Evolutionary conservation across 805 yeast species (phyloP).

Genomic region (Debaryomyces hansenii): DNA sequence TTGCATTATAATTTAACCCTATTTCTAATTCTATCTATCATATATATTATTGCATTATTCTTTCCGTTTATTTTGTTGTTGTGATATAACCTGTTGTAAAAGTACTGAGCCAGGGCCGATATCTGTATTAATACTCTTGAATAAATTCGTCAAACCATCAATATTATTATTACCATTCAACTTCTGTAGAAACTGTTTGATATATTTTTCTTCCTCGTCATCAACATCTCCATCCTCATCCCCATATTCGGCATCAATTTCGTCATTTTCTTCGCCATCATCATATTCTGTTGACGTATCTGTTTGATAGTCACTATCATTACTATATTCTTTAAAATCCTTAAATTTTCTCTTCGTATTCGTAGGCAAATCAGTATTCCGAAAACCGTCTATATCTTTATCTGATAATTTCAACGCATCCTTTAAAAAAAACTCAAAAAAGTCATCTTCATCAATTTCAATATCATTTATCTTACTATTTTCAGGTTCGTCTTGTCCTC

Average conservation of each 20-base stretch:
- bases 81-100: constrained; percentile 6
- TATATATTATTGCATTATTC: background rate
- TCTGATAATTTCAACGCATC: constrained; percentile 6
- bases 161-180: background rate
- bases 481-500: constrained; percentile 10
- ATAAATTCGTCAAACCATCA: constrained; percentile 3
- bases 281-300: constrained; percentile 10
- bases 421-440: constrained; percentile 45
- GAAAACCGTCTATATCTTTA: background rate
- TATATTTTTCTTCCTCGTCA: constrained; percentile 5
- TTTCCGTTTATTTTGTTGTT: background rate
- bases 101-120: constrained; percentile 8
- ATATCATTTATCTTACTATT: constrained; percentile 19
- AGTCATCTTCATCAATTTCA: constrained; percentile 66
- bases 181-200: constrained; percentile 3
- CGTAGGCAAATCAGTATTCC: background rate
- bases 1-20: background rate
- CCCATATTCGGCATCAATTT: constrained; percentile 5
- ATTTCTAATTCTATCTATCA: background rate
- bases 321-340: constrained; percentile 12
- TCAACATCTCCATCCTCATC: constrained; percentile 5
- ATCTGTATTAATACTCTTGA: constrained; percentile 2
- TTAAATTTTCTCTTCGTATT: constrained; percentile 3
- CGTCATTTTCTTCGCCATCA: constrained; percentile 2
- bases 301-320: constrained; percentile 17